A percentile compares a stretch with the other conserved stretches of the same genome.
Evolutionary conservation across 257 asterid genomes (phyloP).

Genomic region (Forsythia suspensa): DNA sequence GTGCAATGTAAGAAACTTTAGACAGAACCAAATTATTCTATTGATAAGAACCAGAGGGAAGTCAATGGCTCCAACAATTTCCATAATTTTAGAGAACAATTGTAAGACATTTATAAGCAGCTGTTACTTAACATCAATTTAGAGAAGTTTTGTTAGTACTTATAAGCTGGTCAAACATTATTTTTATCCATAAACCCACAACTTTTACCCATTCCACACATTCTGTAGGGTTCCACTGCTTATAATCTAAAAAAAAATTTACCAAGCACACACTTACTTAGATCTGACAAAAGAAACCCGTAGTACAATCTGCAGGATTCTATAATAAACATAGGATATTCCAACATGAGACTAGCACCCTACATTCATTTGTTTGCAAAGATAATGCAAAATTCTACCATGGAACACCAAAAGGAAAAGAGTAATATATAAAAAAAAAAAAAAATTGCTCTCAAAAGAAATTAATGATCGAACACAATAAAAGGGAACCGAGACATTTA

Average conservation of each 20-base stretch:
- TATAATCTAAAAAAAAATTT: too few relatives aligned
- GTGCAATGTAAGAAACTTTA: conserved; percentile 4
- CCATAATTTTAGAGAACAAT: background rate
- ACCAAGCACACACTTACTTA: too few relatives aligned
- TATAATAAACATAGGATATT: background rate
- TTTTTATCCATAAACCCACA: too few relatives aligned
- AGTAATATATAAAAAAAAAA: background rate
- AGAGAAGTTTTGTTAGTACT: too few relatives aligned
- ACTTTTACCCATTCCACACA: too few relatives aligned
- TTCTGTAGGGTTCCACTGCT: too few relatives aligned
- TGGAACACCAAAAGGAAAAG: background rate
- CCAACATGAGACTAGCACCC: conserved; percentile 1
- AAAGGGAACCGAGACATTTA: background rate
- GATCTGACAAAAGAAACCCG: background rate
- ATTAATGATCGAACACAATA: background rate
- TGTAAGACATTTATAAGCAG: background rate
- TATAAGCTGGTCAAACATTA: too few relatives aligned
- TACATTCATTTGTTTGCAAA: background rate
- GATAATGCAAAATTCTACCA: background rate
- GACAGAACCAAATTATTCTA: background rate
- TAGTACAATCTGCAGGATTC: background rate
- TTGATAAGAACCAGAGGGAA: background rate
- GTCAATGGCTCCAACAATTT: background rate
- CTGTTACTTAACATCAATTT: background rate
- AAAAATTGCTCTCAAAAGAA: background rate